A percentile compares a stretch with the other conserved stretches of the same genome.
phyloP scores from a whole-genome alignment of 805 yeast genomes.

The Clavispora fructus region DNA sequence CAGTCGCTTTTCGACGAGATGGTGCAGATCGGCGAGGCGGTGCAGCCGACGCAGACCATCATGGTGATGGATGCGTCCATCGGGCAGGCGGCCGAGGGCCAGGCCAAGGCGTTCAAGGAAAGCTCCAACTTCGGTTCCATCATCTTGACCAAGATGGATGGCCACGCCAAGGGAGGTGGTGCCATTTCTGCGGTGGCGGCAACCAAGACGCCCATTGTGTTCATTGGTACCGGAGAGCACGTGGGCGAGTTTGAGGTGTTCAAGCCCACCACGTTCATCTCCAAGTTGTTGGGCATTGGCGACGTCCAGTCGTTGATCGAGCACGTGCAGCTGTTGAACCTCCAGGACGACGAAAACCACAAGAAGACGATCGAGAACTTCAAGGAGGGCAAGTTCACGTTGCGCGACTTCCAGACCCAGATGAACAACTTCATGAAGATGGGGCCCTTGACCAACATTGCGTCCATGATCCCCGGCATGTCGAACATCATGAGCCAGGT shows the following conservation, averaged over 20 bases:
- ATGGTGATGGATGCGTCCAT: conserved; percentile 97
- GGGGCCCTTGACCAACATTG: conserved; percentile 94
- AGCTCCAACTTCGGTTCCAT: conserved; percentile 92
- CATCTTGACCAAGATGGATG: conserved; percentile 93
- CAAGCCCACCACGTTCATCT: conserved; percentile 82
- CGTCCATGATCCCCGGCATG: conserved; percentile 92
- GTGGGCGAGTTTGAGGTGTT: conserved; percentile 88
- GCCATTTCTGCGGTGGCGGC: conserved; percentile 98
- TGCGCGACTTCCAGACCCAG: conserved; percentile 88
- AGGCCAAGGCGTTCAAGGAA: conserved; percentile 90
- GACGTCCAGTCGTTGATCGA: conserved; percentile 92
- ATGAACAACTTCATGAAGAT: conserved; percentile 92
- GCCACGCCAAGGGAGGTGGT: conserved; percentile 99
- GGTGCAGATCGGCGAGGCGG: conserved; percentile 86
- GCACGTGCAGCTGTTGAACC: conserved; percentile 80
- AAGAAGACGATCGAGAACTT: conserved; percentile 87
- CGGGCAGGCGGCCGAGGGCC: conserved; percentile 97
- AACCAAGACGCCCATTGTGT: conserved; percentile 88
- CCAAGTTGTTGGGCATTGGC: conserved; percentile 92
- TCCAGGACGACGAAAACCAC: conserved; percentile 62
- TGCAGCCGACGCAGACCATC: conserved; percentile 90
- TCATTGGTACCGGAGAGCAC: conserved; percentile 98
- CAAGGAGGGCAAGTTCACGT: conserved; percentile 90
- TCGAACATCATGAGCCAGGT: conserved; percentile 77
- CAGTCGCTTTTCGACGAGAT: conserved; percentile 86